These are phyloP conservation scores for Leavenworthia alabamica DNA, from an alignment of 345 rosid genomes.

Conservation along the genomic window DNA sequence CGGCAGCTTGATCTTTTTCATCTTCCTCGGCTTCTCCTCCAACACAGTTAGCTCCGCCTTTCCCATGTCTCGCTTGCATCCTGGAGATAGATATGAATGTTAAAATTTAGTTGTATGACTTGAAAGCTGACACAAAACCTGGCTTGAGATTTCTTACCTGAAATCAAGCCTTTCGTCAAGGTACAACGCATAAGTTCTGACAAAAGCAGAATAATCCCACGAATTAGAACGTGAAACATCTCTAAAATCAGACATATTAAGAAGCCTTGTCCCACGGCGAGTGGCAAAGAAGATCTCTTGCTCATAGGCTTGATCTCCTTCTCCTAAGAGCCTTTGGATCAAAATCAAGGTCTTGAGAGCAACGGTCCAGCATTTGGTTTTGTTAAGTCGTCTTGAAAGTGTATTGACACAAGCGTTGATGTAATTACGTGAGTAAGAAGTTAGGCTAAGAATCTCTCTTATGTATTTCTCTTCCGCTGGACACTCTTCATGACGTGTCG, in stretches of 20 bases:
- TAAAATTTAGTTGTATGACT: not conserved
- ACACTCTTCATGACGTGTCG: slow-evolving; percentile 75
- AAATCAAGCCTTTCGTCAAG: slow-evolving; percentile 76
- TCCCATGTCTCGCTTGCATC: slow-evolving; percentile 62
- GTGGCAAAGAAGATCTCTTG: slow-evolving; percentile 94
- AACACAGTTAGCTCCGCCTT: slow-evolving; percentile 35
- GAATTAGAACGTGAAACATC: slow-evolving; percentile 51
- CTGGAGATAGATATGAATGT: not conserved
- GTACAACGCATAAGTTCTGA: slow-evolving; percentile 64
- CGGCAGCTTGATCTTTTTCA: not conserved
- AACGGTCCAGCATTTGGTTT: slow-evolving; percentile 80
- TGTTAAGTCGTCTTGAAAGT: slow-evolving; percentile 63
- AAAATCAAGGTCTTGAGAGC: slow-evolving; percentile 71
- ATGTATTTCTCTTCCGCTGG: slow-evolving; percentile 77
- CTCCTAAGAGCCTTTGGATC: slow-evolving; percentile 54
- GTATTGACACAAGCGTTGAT: slow-evolving; percentile 48
- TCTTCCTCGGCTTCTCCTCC: slow-evolving; percentile 45
- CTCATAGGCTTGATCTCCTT: slow-evolving; percentile 69
- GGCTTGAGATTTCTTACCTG: slow-evolving; percentile 3
- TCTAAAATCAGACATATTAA: slow-evolving; percentile 76
- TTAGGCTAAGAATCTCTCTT: slow-evolving; percentile 67
- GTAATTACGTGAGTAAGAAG: slow-evolving; percentile 57
- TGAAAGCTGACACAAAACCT: not conserved
- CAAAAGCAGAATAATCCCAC: slow-evolving; percentile 85
- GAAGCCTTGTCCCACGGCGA: slow-evolving; percentile 67